A percentile compares a stretch with the other conserved stretches of the same genome.
Evolutionary conservation across 148 eudicot species (phyloP).

Genomic region (Camellia lanceoleosa): DNA sequence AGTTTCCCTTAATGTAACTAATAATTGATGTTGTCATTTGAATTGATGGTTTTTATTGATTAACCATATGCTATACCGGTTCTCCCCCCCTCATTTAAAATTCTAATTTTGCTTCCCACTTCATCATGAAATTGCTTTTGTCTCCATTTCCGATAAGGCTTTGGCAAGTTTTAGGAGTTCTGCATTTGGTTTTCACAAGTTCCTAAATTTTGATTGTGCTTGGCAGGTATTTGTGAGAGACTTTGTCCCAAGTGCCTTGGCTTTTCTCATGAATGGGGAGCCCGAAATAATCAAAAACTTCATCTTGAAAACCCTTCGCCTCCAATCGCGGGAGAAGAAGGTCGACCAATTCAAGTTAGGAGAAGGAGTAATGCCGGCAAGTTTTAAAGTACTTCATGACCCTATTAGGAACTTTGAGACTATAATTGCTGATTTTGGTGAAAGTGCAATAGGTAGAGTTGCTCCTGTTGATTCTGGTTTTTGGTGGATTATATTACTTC

Average conservation of each 20-base stretch:
- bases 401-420: slow-evolving; percentile 45
- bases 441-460: slow-evolving; percentile 60
- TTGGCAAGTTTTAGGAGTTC: neutral
- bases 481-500: slow-evolving; percentile 62
- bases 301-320: slow-evolving; percentile 49
- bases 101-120: no score
- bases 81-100: no score
- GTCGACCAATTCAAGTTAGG: slow-evolving; percentile 54
- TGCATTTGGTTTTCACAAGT: neutral
- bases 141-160: no score
- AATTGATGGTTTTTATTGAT: no score
- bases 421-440: slow-evolving; percentile 54
- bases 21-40: no score
- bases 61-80: no score
- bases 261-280: slow-evolving; percentile 59
- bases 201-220: neutral
- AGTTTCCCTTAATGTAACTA: no score
- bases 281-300: slow-evolving; percentile 60
- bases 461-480: slow-evolving; percentile 66
- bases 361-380: slow-evolving; percentile 65
- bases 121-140: no score
- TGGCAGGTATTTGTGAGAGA: slow-evolving; percentile 78
- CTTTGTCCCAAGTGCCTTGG: slow-evolving; percentile 85
- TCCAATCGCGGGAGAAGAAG: slow-evolving; percentile 57
- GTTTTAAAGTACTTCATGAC: slow-evolving; percentile 59